Evolutionary conservation across 495 filamentous ascomycete species (phyloP).

Genomic region (Xanthoparmelia taractica): DNA sequence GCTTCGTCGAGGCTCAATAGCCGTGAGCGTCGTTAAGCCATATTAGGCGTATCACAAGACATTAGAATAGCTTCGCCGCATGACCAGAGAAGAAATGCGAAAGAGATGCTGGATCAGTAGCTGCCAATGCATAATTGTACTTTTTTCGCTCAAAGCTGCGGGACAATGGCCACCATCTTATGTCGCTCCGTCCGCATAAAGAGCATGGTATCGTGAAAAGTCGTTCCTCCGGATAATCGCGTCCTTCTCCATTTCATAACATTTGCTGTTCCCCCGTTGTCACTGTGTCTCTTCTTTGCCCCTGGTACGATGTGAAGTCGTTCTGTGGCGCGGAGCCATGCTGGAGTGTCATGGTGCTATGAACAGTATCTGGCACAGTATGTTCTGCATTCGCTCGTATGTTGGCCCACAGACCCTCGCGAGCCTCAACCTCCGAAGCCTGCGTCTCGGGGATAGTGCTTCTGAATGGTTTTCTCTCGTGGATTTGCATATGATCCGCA

Average conservation of each 20-base stretch:
- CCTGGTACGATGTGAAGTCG: not conserved
- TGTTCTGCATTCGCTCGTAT: constrained; percentile 19
- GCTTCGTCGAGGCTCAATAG: constrained; percentile 4
- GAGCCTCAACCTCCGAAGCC: constrained; percentile 5
- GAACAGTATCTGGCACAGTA: constrained; percentile 12
- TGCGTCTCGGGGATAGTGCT: constrained; percentile 22
- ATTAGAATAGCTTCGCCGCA: not conserved
- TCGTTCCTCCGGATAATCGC: constrained; percentile 5
- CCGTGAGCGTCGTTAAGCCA: constrained; percentile 5
- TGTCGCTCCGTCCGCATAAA: constrained; percentile 12
- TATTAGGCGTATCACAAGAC: not conserved
- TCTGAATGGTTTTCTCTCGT: not conserved
- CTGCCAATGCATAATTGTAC: constrained; percentile 11
- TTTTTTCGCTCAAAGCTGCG: constrained; percentile 17
- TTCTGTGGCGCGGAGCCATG: constrained; percentile 11
- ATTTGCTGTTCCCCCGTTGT: not conserved
- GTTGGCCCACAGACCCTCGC: constrained; percentile 11
- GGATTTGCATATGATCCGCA: constrained; percentile 18
- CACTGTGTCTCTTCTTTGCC: not conserved
- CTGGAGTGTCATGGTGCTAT: constrained; percentile 15
- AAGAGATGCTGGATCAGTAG: not conserved
- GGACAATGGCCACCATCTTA: constrained; percentile 12
- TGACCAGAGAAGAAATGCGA: no score
- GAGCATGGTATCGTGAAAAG: constrained; percentile 13
- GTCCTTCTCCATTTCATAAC: not conserved